phyloP scores from a whole-genome alignment of 1,284 basidiomycete species.

The Leccinum huronense region DNA sequence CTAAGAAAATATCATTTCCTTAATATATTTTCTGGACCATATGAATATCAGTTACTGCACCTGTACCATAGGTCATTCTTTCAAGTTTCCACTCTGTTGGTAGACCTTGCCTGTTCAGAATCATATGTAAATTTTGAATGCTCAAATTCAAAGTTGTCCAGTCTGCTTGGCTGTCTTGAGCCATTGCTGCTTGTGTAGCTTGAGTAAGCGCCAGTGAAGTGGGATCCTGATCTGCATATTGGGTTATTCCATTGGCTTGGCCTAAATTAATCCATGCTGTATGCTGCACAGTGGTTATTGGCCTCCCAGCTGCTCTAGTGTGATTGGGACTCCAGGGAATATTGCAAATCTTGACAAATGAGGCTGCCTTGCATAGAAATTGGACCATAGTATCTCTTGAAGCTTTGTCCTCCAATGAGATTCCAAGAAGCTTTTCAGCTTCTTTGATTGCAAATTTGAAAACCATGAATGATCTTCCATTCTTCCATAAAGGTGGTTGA shows the following conservation, averaged over 20 bases:
- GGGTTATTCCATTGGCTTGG: background rate
- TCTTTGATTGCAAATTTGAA: background rate
- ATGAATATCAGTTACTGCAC: background rate
- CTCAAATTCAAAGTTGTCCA: background rate
- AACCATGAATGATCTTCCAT: background rate
- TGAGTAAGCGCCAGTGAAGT: background rate
- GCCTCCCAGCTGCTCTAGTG: background rate
- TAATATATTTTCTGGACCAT: background rate
- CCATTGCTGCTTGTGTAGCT: background rate
- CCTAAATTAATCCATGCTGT: background rate
- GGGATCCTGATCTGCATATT: background rate
- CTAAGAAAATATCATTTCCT: background rate
- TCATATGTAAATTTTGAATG: background rate
- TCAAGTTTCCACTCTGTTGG: background rate
- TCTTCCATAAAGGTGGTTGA: background rate
- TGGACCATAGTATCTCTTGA: background rate
- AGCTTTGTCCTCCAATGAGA: background rate
- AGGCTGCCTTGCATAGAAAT: background rate
- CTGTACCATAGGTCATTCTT: background rate
- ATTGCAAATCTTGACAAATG: background rate
- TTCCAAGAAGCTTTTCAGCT: background rate
- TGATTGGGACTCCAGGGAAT: background rate
- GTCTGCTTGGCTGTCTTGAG: background rate
- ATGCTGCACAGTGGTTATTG: too few relatives aligned
- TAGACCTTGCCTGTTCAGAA: background rate